A percentile compares a stretch with the other conserved stretches of the same genome.
phyloP scores from a whole-genome alignment of 225 moss, liverwort and hornwort species.

The Anthoceros angustus region DNA sequence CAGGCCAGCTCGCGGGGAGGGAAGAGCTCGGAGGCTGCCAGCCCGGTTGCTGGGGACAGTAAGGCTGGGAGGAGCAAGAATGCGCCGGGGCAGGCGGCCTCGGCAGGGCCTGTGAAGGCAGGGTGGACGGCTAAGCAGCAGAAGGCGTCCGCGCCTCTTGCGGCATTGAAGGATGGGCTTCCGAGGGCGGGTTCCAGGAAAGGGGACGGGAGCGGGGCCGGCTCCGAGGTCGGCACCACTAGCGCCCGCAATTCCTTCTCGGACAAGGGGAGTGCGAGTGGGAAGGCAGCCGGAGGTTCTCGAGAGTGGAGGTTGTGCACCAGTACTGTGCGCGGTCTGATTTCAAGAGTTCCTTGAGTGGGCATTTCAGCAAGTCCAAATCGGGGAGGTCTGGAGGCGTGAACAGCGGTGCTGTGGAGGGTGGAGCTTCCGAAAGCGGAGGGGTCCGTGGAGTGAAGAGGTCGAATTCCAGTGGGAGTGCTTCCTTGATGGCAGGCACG shows the following conservation, averaged over 20 bases:
- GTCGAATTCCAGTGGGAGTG: background rate
- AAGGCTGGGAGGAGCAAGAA: background rate
- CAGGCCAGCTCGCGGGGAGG: background rate
- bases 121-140: background rate
- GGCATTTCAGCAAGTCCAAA: background rate
- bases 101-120: background rate
- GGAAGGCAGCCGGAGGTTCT: background rate
- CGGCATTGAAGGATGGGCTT: background rate
- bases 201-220: background rate
- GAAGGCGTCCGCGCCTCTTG: background rate
- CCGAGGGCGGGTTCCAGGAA: background rate
- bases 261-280: background rate
- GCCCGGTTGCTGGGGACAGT: background rate
- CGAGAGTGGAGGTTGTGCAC: background rate
- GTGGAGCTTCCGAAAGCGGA: background rate
- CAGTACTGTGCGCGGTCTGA: background rate
- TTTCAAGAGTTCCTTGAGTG: background rate
- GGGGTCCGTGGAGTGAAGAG: background rate
- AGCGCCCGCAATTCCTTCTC: background rate
- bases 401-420: background rate
- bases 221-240: background rate
- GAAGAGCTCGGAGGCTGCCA: background rate
- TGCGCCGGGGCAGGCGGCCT: background rate
- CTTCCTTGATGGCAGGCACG: background rate
- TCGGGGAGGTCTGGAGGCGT: background rate